Base-by-base conservation (phyloP, 2,329 filamentous ascomycete species). In the Stemphylium vesicarium region DNA sequence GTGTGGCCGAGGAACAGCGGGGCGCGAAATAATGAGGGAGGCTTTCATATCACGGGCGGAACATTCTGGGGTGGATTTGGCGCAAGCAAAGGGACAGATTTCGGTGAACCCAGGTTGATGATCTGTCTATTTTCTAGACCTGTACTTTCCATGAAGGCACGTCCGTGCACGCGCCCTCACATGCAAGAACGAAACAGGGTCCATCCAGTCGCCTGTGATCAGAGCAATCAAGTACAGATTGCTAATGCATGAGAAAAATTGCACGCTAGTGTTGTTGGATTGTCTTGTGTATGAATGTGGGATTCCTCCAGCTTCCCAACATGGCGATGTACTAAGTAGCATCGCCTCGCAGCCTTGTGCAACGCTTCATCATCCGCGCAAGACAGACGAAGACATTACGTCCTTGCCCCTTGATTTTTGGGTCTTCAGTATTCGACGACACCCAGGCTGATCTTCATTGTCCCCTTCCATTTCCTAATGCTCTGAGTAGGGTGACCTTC, bases 111-210 rank as follows among this genome's bases (percentile, higher is more conserved):
- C 58, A 67, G 62, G 57, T 65, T 63, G 67, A 65, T 69, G 68
- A 73, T 71, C 64, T 72, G 71, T 63, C 68, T 64, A 52, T 65
- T 64, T 60, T 46, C 51, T 57, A 53, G 55, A 59, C 54, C 51
- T 65, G 55, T 59, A 60, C 64, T 66, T 64, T 65, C 65, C 59
- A 50, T 50, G 50, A 44, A 37, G 51, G 20, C 29, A 41, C 42
- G 57, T 40, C 63, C 55, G 60, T 62, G 62, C 63, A 24, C 52
- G 38, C 45, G 49, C 40, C 47, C 60, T 65, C 62, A 57, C 57
- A 61, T 58, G 51, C 60, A 61, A 58, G 57, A 52, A 57, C 59
- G 48, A 46, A 50, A 53, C 62, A 58, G 49, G 56, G 41, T 45
- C 45, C 22, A 15, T 33, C 35, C 24, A 50, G 37, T 59, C 40